Evolutionary conservation across 805 yeast genomes (phyloP), one percentile per base, ranked within the genome.

Genomic region (Candida pini): DNA sequence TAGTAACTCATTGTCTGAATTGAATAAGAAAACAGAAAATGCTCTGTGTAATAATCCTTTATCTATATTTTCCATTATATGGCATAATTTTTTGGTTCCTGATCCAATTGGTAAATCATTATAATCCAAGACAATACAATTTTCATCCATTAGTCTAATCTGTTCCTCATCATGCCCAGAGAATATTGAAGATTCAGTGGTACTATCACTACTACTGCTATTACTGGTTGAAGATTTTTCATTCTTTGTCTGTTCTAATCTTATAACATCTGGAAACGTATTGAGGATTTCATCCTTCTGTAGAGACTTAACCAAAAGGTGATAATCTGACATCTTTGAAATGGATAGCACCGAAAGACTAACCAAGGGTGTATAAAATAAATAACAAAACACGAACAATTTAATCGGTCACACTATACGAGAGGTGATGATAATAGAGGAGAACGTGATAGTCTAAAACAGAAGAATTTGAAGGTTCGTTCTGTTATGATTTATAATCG

Each of bases 121-220:
- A 68, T 82, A 80, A 58, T 92, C 96, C 43, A 89, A 66, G 2
- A 90, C 96, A 40, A 92, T 88, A 62, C 98, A 92, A 43, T 89
- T 78, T 61, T 92, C 98, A 48, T 89, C 95, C 98, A 92, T 92
- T 41, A 92, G 69, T 53, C 78, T 76, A 59, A 92, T 87, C 62
- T 92, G 98, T 58, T 90, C 97, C 54, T 80, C 82, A 59, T 92
- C 96, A 47, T 89, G 92, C 6, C 96, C 97, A 4, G 66, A 68
- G 44, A 89, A 84, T n/a, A 85, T 63, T 8, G 59, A 68, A 13
- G 64, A 65, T 23, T 54, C 53, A 5, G 48, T 55, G 17, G 49
- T 54, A n/a, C 54, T 47, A 6, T 36, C 39, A 44, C 43, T 39
- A 49, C 56, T 26, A 45, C 53, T 14, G 47, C 63, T 46, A 53